phyloP scores from a whole-genome alignment of 164 flowering plant genomes.

The Sextonia rubra region DNA sequence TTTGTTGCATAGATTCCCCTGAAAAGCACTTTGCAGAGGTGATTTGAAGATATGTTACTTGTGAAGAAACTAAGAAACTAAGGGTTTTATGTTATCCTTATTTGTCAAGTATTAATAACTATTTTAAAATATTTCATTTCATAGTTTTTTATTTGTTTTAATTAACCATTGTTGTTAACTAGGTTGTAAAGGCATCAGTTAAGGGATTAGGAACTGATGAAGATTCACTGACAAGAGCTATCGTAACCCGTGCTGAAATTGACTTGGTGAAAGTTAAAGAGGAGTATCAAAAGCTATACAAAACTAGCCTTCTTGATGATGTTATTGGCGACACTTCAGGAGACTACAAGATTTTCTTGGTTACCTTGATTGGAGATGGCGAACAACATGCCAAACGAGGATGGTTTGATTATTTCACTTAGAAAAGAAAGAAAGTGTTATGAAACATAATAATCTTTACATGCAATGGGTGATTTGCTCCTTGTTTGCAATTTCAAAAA shows the following conservation, averaged over 20 bases:
- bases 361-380: conserved; percentile 62
- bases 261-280: conserved; percentile 59
- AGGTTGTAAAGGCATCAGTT: conserved; percentile 58
- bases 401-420: background rate
- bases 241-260: conserved; percentile 65
- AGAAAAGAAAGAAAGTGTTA: background rate
- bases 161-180: background rate
- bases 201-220: conserved; percentile 72
- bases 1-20: conserved; percentile 62
- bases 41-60: background rate
- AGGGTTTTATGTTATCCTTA: no score
- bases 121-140: no score
- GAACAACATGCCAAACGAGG: background rate
- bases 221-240: conserved; percentile 63
- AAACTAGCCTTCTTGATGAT: conserved; percentile 45
- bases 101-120: no score
- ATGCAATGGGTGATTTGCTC: background rate
- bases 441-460: background rate
- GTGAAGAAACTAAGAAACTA: no score
- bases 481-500: background rate
- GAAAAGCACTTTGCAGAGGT: conserved; percentile 83
- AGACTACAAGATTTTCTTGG: conserved; percentile 59
- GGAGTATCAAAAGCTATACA: conserved; percentile 39
- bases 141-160: background rate
- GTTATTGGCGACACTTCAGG: conserved; percentile 76